Percentiles rank a stretch among this genome's conserved stretches.
Conservation (phyloP, 495 filamentous ascomycete genomes). For the Bacidia rubella region DNA sequence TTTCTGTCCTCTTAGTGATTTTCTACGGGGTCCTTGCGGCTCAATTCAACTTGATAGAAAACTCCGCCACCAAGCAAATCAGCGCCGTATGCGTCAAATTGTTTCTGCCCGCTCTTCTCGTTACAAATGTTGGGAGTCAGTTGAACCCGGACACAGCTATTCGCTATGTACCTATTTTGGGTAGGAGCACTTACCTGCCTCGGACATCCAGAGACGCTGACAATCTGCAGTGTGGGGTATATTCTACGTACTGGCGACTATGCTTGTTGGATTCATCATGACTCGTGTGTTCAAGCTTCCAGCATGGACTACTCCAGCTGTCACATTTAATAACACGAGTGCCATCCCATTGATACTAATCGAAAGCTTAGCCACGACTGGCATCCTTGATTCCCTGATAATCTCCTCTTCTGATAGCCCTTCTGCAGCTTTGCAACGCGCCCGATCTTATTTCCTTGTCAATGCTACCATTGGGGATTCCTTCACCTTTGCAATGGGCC, state of each 20-base stretch:
- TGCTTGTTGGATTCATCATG: conserved; percentile 33
- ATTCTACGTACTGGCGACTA: conserved; percentile 40
- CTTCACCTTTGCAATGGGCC: conserved; percentile 52
- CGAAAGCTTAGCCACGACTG: conserved; percentile 49
- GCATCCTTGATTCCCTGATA: conserved; percentile 44
- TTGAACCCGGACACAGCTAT: conserved; percentile 40
- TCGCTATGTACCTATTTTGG: conserved; percentile 44
- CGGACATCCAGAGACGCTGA: not conserved
- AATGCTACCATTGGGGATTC: conserved; percentile 50
- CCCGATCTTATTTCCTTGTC: conserved; percentile 58
- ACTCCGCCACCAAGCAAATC: conserved; percentile 43
- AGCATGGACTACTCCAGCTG: conserved; percentile 49
- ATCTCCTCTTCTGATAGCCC: conserved; percentile 33
- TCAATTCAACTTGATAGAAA: conserved; percentile 43
- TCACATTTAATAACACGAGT: conserved; percentile 69
- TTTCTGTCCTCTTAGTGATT: conserved; percentile 59
- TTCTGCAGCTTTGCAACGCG: conserved; percentile 42
- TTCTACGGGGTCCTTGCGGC: conserved; percentile 47
- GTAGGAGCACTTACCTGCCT: conserved; percentile 15
- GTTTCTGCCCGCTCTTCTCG: conserved; percentile 57
- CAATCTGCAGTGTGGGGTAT: conserved; percentile 40
- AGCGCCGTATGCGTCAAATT: conserved; percentile 53
- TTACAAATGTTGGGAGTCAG: conserved; percentile 53
- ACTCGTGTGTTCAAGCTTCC: conserved; percentile 43
- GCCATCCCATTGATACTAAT: conserved; percentile 56